Base-by-base conservation (phyloP, 2,329 filamentous ascomycete genomes). In the Botrytis byssoidea region DNA sequence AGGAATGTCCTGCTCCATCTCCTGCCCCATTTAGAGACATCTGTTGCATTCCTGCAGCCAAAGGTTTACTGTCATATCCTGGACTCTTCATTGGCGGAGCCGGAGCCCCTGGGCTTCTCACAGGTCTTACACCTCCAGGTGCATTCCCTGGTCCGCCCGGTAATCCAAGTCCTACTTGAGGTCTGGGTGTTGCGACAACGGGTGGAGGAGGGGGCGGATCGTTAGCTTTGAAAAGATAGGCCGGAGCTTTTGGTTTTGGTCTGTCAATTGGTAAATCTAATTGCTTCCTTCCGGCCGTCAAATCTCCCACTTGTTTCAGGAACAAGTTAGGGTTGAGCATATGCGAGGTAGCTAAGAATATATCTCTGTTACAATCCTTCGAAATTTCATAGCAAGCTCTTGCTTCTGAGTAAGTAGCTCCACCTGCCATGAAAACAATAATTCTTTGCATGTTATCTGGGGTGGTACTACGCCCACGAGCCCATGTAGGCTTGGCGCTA, bases 401-500 rank as follows among this genome's bases (percentile, higher is more conserved):
- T 46, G 93, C 88, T 83, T 99, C 96, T 8, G 93, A 94, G 82
- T 95, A 97, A 0, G 96, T 98, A 32, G 96, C 96, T 63, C 96
- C 96, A 66, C 96, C 96, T 1, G 95, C 96, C 88, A 98, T 92
- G 81, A 97, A 98, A 25, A 98, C 91, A 74, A 99, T 93, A 71
- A 98, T 88, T 70, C 96, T 90, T 82, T 99, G 96, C 71, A 92
- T 90, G 77, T 95, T 97, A 81, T 98, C 95, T 74, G 86, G 89
- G 74, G 85, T 90, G 42, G 90, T 88, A 64, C 92, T 88, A 61
- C 94, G 91, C 16, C 93, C 91, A 71, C 93, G 93, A 2, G 96
- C 96, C 96, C 96, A 99, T 60, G 95, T 97, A 2, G 95, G 96
- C 79, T 97, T 97, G 25, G 94, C 94, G 16, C 93, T 93, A 74